A percentile compares a stretch with the other conserved stretches of the same genome.
Evolutionary conservation across 768 basidiomycete genomes (phyloP).

Genomic region (Leucocoprinus sp.): DNA sequence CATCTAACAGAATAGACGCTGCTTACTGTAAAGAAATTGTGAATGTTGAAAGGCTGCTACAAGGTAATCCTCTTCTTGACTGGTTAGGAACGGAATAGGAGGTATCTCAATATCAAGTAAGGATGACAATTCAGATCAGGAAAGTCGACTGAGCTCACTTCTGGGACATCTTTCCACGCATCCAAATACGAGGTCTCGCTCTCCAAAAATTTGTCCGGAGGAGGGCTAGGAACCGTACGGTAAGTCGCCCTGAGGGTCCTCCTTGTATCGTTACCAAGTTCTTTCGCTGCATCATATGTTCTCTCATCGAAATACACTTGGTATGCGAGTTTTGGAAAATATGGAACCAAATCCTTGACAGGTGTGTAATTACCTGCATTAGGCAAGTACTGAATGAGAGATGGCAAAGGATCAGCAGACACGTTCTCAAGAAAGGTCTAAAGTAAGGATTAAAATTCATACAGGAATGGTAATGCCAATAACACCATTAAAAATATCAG

Average conservation of each 20-base stretch:
- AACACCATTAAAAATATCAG: slow-evolving; percentile 54
- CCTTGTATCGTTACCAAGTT: slow-evolving; percentile 49
- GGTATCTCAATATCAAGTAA: slow-evolving; percentile 45
- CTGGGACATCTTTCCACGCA: slow-evolving; percentile 40
- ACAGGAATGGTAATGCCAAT: slow-evolving; percentile 57
- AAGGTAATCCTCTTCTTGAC: slow-evolving; percentile 63
- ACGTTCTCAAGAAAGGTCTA: background rate
- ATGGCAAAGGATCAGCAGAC: slow-evolving; percentile 36
- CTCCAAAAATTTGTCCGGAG: slow-evolving; percentile 47
- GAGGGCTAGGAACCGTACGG: slow-evolving; percentile 43
- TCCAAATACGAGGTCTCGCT: slow-evolving; percentile 40
- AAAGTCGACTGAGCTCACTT: slow-evolving; percentile 22
- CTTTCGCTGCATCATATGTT: slow-evolving; percentile 37
- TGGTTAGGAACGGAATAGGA: slow-evolving; percentile 50
- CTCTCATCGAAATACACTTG: slow-evolving; percentile 53
- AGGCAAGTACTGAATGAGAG: slow-evolving; percentile 38
- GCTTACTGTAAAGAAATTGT: slow-evolving; percentile 56
- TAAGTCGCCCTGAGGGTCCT: slow-evolving; percentile 51
- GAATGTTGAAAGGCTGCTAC: slow-evolving; percentile 51
- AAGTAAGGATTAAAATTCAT: too few species aligned
- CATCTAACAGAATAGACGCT: background rate
- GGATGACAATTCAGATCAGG: background rate
- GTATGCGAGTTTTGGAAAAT: slow-evolving; percentile 50
- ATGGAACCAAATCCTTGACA: slow-evolving; percentile 27
- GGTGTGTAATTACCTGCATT: too few species aligned